Evolutionary conservation across 306 rosid genomes (phyloP), one percentile per base, ranked within the genome.

Genomic region (Fagus crenata): DNA sequence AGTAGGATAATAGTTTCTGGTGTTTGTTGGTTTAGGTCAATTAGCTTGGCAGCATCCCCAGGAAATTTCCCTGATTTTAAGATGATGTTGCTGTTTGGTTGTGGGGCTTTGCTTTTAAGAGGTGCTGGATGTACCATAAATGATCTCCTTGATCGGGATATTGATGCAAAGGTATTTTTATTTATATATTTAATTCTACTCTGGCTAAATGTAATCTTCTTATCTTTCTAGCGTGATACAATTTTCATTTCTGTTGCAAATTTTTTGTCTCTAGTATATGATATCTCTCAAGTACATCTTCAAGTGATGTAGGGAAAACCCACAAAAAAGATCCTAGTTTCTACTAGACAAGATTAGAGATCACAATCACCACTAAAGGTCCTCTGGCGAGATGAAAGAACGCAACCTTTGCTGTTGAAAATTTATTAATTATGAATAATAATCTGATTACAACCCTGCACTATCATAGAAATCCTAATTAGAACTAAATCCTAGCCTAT

Each of bases 91-190:
- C 76, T 92, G 64, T 92, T 94, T 85, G 98, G 93, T 67, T 87
- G 88, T 72, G 97, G 97, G 55, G 93, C 96, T 58, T 80, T 94
- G 83, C 96, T 94, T 79, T 81, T 92, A 41, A 86, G 98, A 85
- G 97, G 96, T 7, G 96, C 96, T 7, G 96, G 96, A 14, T 94
- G 95, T 85, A 94, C 97, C 49, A 4, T 92, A 68, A 94, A 94
- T 72, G 98, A 94, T 74, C 95, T 95, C 54, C 86, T 94, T 67
- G 97, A 90, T 77, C 92, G 83, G 55, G 96, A 94, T 75, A 92
- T 94, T 75, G 98, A 94, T 81, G 84, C 84, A 60, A 88, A 61
- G 92, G 98, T 87, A 82, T 74, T 46, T 37, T 55, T 28, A 46
- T 46, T 22, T 22, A 22, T 22, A 22, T 41, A 40, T 56, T 73